Evolutionary conservation across 352 stramenopile species (phyloP).

Genomic region (Phytophthora brassicae): DNA sequence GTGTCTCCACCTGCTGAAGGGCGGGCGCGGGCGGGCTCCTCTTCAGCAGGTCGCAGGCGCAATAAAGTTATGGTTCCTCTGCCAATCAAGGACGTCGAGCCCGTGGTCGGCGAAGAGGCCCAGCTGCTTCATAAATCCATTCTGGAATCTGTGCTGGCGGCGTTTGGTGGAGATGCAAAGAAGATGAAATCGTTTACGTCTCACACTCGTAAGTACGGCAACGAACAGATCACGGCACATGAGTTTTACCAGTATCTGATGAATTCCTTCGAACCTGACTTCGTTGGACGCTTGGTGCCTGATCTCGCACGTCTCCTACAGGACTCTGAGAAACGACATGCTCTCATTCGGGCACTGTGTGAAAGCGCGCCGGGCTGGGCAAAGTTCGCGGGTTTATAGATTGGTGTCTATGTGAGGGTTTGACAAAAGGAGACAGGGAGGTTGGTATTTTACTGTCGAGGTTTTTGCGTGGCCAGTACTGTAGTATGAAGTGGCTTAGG

Average conservation of each 20-base stretch:
- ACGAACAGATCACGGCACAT: slow-evolving; percentile 81
- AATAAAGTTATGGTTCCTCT: slow-evolving; percentile 49
- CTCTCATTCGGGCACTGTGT: slow-evolving; percentile 79
- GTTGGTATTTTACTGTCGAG: slow-evolving; percentile 12
- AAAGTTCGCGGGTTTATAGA: slow-evolving; percentile 81
- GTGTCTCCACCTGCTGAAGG: slow-evolving; percentile 33
- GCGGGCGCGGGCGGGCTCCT: slow-evolving; percentile 30
- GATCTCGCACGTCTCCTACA: slow-evolving; percentile 84
- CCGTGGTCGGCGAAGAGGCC: slow-evolving; percentile 80
- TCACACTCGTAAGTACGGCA: slow-evolving; percentile 84
- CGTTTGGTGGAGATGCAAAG: slow-evolving; percentile 74
- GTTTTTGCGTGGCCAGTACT: background rate
- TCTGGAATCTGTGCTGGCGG: slow-evolving; percentile 69
- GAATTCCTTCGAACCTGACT: slow-evolving; percentile 85
- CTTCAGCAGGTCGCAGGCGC: slow-evolving; percentile 45
- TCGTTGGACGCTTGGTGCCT: slow-evolving; percentile 81
- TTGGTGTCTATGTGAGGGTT: background rate
- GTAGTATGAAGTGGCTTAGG: slow-evolving; percentile 11
- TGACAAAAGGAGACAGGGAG: background rate
- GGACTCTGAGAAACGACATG: slow-evolving; percentile 83
- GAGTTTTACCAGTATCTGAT: slow-evolving; percentile 92
- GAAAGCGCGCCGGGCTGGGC: slow-evolving; percentile 83
- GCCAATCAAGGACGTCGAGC: slow-evolving; percentile 78
- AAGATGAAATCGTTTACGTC: slow-evolving; percentile 88
- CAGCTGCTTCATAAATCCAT: slow-evolving; percentile 85